Percentiles rank a stretch among this genome's conserved stretches.
These are phyloP conservation scores for Coemansia sp. DNA, from an alignment of 192 early-diverging fungal genomes.

Conservation along the genomic window DNA sequence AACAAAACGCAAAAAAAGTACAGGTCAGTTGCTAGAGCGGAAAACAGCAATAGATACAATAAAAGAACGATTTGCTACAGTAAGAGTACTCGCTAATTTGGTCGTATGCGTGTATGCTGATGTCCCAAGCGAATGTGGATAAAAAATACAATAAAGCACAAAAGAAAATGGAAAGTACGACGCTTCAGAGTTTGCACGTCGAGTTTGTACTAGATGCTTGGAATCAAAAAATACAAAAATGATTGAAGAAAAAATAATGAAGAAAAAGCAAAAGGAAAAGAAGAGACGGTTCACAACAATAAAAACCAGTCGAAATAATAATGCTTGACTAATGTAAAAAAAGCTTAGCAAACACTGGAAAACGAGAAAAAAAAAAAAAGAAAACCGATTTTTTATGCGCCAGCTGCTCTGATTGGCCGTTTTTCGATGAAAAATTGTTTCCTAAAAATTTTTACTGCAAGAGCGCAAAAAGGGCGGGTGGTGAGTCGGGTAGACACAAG, in stretches of 20 bases:
- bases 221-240: neutral
- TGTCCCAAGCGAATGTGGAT: neutral
- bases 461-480: neutral
- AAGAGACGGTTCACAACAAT: neutral
- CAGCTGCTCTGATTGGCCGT: no score
- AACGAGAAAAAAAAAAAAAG: conserved; percentile 2
- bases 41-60: conserved; percentile 4
- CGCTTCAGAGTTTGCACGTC: no score
- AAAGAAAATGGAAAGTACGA: neutral
- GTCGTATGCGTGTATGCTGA: neutral
- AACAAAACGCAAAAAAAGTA: neutral
- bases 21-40: neutral
- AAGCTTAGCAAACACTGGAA: neutral
- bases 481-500: neutral
- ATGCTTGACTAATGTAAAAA: neutral
- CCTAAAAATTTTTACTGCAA: no score
- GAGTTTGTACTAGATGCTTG: no score
- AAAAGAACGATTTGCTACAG: neutral
- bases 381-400: neutral
- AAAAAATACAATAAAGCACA: conserved; percentile 8
- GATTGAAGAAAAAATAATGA: neutral
- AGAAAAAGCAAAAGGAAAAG: neutral
- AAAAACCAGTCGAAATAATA: conserved; percentile 3
- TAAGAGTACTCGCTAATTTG: neutral
- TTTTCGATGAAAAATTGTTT: neutral